Evolutionary conservation across 768 basidiomycete genomes (phyloP).

Genomic region (Boletus vermiculosoides): DNA sequence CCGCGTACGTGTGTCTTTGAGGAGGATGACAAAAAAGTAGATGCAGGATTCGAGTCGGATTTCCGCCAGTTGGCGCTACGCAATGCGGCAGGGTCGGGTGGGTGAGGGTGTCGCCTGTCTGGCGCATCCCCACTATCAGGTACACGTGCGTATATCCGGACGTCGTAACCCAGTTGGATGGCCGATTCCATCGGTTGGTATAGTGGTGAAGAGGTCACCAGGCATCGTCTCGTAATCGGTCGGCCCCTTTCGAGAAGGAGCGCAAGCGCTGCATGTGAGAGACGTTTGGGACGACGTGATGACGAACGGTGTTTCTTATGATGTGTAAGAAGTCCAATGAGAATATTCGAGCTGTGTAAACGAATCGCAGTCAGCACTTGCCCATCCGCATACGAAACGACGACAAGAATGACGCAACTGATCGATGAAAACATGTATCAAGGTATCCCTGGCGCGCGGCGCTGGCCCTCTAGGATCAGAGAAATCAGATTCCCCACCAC

Average conservation of each 20-base stretch:
- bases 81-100: constrained; percentile 10
- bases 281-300: constrained; percentile 43
- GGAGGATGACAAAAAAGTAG: background rate
- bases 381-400: background rate
- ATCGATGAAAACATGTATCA: constrained; percentile 44
- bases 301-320: constrained; percentile 51
- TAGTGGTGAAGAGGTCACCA: constrained; percentile 79
- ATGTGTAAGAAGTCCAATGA: constrained; percentile 77
- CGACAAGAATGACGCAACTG: constrained; percentile 35
- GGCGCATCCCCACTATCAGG: constrained; percentile 65
- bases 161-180: constrained; percentile 71
- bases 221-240: constrained; percentile 66
- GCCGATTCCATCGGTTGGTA: constrained; percentile 80
- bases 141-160: constrained; percentile 66
- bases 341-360: constrained; percentile 72
- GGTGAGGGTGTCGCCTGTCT: constrained; percentile 41
- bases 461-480: constrained; percentile 36
- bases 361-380: constrained; percentile 9
- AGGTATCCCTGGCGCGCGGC: constrained; percentile 30
- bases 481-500: constrained; percentile 35
- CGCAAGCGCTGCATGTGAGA: constrained; percentile 76
- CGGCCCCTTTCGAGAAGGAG: constrained; percentile 82
- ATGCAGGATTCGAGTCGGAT: constrained; percentile 10
- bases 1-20: constrained; percentile 15
- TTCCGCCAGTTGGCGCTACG: constrained; percentile 24